Percentiles rank a stretch among this genome's conserved stretches.
phyloP scores from a whole-genome alignment of 805 yeast genomes.

The Lachancea fermentati region DNA sequence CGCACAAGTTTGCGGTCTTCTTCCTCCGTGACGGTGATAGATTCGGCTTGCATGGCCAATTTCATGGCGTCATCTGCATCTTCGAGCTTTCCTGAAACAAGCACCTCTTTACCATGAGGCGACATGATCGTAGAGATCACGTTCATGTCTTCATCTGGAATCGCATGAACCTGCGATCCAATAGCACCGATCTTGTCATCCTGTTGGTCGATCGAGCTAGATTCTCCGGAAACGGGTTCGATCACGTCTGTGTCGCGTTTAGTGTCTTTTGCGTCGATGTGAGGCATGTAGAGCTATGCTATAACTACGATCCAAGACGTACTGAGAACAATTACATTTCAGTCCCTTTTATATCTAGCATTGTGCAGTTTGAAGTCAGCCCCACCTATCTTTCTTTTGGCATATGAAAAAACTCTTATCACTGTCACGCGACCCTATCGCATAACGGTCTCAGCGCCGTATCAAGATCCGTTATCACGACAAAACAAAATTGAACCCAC shows the following conservation, averaged over 20 bases:
- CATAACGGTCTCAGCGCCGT: too few relatives aligned
- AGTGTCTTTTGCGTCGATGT: background rate
- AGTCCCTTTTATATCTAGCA: too few relatives aligned
- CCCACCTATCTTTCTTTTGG: too few relatives aligned
- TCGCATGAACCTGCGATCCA: background rate
- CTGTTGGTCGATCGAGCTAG: background rate
- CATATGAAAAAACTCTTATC: too few relatives aligned
- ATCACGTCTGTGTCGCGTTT: constrained; percentile 4
- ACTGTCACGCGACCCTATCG: too few relatives aligned
- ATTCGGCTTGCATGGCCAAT: constrained; percentile 34
- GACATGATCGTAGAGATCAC: constrained; percentile 21
- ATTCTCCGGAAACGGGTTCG: background rate
- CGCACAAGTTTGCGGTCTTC: constrained; percentile 35
- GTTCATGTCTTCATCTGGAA: background rate
- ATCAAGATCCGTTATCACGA: too few relatives aligned
- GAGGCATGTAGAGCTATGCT: too few relatives aligned
- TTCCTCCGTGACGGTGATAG: constrained; percentile 28
- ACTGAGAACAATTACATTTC: too few relatives aligned
- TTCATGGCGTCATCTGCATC: constrained; percentile 45
- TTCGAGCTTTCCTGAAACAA: constrained; percentile 19
- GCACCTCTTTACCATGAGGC: constrained; percentile 23
- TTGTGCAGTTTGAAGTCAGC: too few relatives aligned
- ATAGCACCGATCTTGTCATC: background rate
- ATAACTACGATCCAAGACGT: too few relatives aligned
- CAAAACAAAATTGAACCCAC: too few relatives aligned